Base-by-base conservation (phyloP, 139 green algal species). In the Chlorella sp. region DNA sequence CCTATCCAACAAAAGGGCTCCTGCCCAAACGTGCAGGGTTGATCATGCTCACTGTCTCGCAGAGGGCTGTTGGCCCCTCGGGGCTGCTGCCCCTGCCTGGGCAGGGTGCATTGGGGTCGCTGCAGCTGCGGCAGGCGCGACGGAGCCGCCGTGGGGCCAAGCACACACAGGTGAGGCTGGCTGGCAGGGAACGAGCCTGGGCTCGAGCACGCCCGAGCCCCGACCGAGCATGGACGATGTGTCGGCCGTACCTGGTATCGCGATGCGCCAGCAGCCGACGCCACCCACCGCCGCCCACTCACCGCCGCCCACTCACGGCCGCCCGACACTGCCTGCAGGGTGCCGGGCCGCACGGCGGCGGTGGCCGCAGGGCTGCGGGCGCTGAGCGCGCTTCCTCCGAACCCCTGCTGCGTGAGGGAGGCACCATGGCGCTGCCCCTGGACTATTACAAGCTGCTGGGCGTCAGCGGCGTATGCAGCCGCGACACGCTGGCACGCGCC, bases 391-490 rank as follows among this genome's bases (percentile, higher is more conserved):
- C 75, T 24, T 81, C 75, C 75, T 81, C 75, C n/a, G 75, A 81
- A 34, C 75, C 75, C 1, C 75, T 53, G 81, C 81, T 39, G 53
- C 32, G 53, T 32, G 53, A 57, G 21, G 66, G 48, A 9, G 40
- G 64, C 28, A 81, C 36, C 68, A 11, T 88, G 66, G 71, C 71
- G 37, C 69, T 93, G 69, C 81, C 87, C 0, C n/a, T 93, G 21
- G 64, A 93, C 71, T 93, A 89, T 61, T 93, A 91, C 76, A 73
- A 71, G 37, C 30, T 93, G 12, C 53, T 93, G 42, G 71, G 71
- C 69, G 85, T 89, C n/a, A 88, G 84, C 84, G 84, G 84, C 42
- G 68, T 91, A 19, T 86, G 75, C 87, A 85, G 75, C 80, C 48
- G 68, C 32, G 68, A 86, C 66, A 80, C 22, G 21, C 69, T 82